Percentiles rank a stretch among this genome's conserved stretches.
Evolutionary conservation across 1,139 yeast genomes (phyloP).

Genomic region (Scheffersomyces quercinus): DNA sequence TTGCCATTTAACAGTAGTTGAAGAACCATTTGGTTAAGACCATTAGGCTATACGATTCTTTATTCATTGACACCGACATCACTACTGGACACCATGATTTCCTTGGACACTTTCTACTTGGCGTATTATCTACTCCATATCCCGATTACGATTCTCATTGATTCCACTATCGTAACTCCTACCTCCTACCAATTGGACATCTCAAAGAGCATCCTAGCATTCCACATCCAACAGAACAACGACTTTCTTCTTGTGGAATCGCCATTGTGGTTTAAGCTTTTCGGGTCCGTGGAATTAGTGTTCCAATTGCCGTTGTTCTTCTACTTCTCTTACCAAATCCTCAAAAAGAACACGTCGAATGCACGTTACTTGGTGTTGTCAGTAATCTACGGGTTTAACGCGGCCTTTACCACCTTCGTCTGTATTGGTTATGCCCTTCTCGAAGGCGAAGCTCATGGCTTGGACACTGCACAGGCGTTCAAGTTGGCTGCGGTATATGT

Average conservation of each 20-base stretch:
- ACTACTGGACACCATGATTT: constrained; percentile 1
- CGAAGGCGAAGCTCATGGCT: constrained; percentile 34
- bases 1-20: too few relatives aligned
- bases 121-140: constrained; percentile 57
- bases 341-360: constrained; percentile 13
- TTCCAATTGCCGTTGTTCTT: constrained; percentile 81
- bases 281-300: constrained; percentile 68
- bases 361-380: constrained; percentile 47
- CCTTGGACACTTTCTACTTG: constrained; percentile 24
- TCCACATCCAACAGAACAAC: constrained; percentile 63
- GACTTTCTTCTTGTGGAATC: constrained; percentile 62
- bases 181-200: constrained; percentile 42
- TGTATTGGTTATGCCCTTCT: constrained; percentile 52
- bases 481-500: constrained; percentile 55
- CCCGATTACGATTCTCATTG: constrained; percentile 74
- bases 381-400: constrained; percentile 75
- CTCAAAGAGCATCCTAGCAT: constrained; percentile 50
- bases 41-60: too few relatives aligned
- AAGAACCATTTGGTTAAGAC: too few relatives aligned
- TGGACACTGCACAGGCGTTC: constrained; percentile 32
- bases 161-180: constrained; percentile 72
- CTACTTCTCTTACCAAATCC: constrained; percentile 29
- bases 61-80: too few relatives aligned
- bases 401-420: constrained; percentile 68
- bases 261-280: constrained; percentile 70